Base-by-base conservation (phyloP, 345 rosid species). In the Mallotus nudiflorus region DNA sequence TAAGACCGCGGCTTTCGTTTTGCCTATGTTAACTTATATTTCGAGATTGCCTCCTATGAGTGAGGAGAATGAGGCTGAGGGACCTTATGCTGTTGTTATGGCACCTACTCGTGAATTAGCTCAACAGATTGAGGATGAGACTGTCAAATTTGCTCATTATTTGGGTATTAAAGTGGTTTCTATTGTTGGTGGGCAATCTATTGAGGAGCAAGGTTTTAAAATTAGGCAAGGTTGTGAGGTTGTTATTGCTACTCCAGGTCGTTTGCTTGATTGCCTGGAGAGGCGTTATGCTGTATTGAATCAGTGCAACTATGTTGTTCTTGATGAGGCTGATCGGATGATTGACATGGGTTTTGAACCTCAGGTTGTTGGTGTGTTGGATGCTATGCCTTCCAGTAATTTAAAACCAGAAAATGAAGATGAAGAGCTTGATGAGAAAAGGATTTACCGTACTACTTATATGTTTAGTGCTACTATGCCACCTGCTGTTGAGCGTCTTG, bases 381-480 rank as follows among this genome's bases (percentile, higher is more conserved):
- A 95, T 53, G 97, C 97, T 3, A 90, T 92, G 97, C 97, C 97
- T 4, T 91, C 99, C 0, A 94, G 97, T 75, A 92, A 94, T 81
- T 74, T 91, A 79, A 92, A 92, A 75, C 98, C 96, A 0, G 97
- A 92, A 76, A 95, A 95, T 78, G 99, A 95, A 77, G 99, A 92
- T 79, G 97, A 91, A 73, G 95, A 91, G 78, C 97, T 94, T 16
- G 99, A 95, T 44, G 93, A 82, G 73, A 92, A 89, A 79, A 95
- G 75, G 85, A 92, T 95, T 69, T 95, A 92, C 76, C 83, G 96
- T 40, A 95, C 99, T 1, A 95, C 97, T 28, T 95, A 95, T 79
- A 95, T 95, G 99, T 95, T 95, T 55, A 92, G 96, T 77, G 99
- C 99, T 39, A 92, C 99, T 0, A 92, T 95, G 99, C 96, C 97